phyloP scores from a whole-genome alignment of 2,329 filamentous ascomycete genomes.

The Coleophoma crateriformis region DNA sequence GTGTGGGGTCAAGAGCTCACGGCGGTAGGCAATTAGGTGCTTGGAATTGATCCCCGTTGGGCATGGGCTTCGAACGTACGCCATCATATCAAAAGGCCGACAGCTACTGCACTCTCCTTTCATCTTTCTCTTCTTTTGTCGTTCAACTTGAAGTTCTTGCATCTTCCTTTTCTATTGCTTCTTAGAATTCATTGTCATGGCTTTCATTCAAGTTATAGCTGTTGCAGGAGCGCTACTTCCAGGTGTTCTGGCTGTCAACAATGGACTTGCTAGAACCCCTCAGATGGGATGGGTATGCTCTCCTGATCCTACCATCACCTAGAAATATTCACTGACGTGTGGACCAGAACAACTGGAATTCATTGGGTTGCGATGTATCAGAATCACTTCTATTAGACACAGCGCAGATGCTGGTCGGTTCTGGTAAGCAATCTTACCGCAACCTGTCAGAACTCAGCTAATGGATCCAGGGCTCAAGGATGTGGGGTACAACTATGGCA shows the following conservation, averaged over 20 bases:
- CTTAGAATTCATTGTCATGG: not conserved
- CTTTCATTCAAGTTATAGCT: not conserved
- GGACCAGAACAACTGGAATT: slow-evolving; percentile 44
- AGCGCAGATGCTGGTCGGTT: slow-evolving; percentile 36
- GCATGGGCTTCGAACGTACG: too few species aligned
- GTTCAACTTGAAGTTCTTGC: not conserved
- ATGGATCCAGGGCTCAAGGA: slow-evolving; percentile 30
- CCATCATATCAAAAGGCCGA: too few species aligned
- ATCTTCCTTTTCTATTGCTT: not conserved
- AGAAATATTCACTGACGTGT: too few species aligned
- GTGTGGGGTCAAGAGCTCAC: too few species aligned
- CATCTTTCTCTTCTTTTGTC: too few species aligned
- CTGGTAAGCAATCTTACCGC: slow-evolving; percentile 16
- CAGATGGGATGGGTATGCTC: slow-evolving; percentile 30
- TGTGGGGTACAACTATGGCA: slow-evolving; percentile 43
- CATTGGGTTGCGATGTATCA: slow-evolving; percentile 41
- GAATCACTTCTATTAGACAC: slow-evolving; percentile 37
- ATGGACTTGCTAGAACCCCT: slow-evolving; percentile 28
- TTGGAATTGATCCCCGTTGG: too few species aligned
- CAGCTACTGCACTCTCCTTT: too few species aligned
- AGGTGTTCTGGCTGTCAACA: slow-evolving; percentile 19
- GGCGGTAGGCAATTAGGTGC: too few species aligned
- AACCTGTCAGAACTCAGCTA: too few species aligned
- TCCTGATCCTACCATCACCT: too few species aligned
- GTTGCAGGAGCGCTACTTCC: not conserved